A percentile compares a stretch with the other conserved stretches of the same genome.
phyloP scores from a whole-genome alignment of 2,329 filamentous ascomycete species.

The Emmonsia crescens region DNA sequence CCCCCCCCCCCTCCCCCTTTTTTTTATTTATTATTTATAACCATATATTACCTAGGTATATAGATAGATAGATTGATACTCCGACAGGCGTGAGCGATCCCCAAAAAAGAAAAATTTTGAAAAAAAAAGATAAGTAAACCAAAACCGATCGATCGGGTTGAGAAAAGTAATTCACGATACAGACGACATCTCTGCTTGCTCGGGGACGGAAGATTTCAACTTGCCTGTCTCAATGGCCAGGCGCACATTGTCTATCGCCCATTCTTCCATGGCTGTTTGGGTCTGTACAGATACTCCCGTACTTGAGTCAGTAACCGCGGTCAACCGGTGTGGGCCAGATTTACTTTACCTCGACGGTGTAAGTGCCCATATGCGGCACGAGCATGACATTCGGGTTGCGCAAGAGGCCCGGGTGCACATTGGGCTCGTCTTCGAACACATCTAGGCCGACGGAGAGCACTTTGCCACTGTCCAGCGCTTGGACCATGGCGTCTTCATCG shows the following conservation, averaged over 20 bases:
- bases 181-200: constrained; percentile 43
- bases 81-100: background rate
- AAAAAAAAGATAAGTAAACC: background rate
- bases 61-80: background rate
- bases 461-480: constrained; percentile 57
- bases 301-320: background rate
- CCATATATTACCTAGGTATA: background rate
- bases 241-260: constrained; percentile 60
- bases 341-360: constrained; percentile 50
- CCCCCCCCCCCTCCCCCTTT: background rate
- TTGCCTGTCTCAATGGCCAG: constrained; percentile 51
- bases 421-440: constrained; percentile 73
- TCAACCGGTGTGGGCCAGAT: background rate
- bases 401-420: constrained; percentile 61
- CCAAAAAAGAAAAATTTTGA: background rate
- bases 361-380: constrained; percentile 79
- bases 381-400: constrained; percentile 61
- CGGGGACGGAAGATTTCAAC: constrained; percentile 59
- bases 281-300: constrained; percentile 35
- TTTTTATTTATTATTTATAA: background rate
- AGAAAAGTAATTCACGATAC: constrained; percentile 1
- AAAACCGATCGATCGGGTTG: background rate
- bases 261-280: constrained; percentile 56
- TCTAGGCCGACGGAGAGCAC: constrained; percentile 65
- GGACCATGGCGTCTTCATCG: constrained; percentile 67